Evolutionary conservation across 192 early-diverging fungal genomes (phyloP), one percentile per base, ranked within the genome.

Genomic region (Fimicolochytrium jonesii): DNA sequence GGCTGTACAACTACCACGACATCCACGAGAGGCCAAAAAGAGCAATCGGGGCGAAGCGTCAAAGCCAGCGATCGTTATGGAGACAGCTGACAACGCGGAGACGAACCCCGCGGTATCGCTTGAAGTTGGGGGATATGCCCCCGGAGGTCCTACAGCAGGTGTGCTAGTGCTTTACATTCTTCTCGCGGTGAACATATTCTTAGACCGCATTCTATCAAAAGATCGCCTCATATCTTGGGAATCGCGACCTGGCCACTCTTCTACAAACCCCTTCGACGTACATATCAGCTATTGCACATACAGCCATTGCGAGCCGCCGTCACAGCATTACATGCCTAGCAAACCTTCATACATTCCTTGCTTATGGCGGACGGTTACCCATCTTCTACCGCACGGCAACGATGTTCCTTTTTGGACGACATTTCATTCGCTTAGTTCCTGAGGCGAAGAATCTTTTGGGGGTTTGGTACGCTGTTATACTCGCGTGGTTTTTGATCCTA

Each of bases 401-500:
- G 5, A 75, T 75, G 64, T 39, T 75, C 29, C 49, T 75, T 20
- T 75, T 75, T 64, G 73, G 64, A 22, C 29, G 61, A 6, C 67
- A 75, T 53, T 75, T 75, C 39, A 54, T 61, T 2, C 36, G 68
- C 13, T 46, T 75, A 32, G 66, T 75, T 25, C 73, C 73, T 6
- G 73, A 75, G 47, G 73, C 73, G 7, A 44, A 53, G 33, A 29
- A 43, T 20, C 37, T 75, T 23, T 36, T 75, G 18, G 73, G 73
- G 22, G 22, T 70, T 5, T 68, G 73, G 3, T 75, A 75, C 32
- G 73, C 73, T 4, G 54, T 75, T 23, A 60, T 75, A 2, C 45
- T 75, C 4, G 73, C 64, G 13, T 71, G 73, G 68, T 75, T 75
- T 34, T 68, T 75, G 73, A 61, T 66, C 31, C 26, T 71, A 15